phyloP scores from a whole-genome alignment of 208 protist species.

The Trichomonas tenax region DNA sequence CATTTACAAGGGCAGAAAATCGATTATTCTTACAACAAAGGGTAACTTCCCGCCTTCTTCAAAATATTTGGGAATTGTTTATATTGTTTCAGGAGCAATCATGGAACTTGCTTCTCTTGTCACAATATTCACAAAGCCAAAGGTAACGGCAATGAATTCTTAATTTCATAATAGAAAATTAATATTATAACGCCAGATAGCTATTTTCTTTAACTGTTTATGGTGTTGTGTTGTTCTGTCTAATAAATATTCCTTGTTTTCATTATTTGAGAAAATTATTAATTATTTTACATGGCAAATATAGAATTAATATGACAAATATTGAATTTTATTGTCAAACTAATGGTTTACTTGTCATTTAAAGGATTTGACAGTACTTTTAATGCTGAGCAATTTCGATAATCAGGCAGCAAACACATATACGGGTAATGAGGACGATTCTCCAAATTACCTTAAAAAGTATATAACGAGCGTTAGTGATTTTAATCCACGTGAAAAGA shows the following conservation, averaged over 20 bases:
- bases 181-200: too few relatives aligned
- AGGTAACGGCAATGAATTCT: background rate
- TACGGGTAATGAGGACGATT: background rate
- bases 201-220: too few relatives aligned
- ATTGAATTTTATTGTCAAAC: too few relatives aligned
- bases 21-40: background rate
- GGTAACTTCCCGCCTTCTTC: background rate
- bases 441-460: background rate
- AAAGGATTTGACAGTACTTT: background rate
- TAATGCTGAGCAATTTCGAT: background rate
- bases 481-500: background rate
- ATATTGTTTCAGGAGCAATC: background rate
- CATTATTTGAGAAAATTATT: background rate
- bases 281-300: background rate
- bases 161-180: too few relatives aligned
- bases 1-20: background rate
- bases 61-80: background rate
- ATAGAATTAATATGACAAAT: too few relatives aligned
- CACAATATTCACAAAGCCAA: background rate
- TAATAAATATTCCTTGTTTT: background rate
- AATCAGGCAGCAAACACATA: background rate
- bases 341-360: background rate
- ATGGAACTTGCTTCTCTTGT: background rate
- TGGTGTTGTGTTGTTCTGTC: too few relatives aligned
- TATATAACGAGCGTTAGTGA: background rate